phyloP scores from a whole-genome alignment of 2,329 filamentous ascomycete species.

The Colletotrichum liriopes region DNA sequence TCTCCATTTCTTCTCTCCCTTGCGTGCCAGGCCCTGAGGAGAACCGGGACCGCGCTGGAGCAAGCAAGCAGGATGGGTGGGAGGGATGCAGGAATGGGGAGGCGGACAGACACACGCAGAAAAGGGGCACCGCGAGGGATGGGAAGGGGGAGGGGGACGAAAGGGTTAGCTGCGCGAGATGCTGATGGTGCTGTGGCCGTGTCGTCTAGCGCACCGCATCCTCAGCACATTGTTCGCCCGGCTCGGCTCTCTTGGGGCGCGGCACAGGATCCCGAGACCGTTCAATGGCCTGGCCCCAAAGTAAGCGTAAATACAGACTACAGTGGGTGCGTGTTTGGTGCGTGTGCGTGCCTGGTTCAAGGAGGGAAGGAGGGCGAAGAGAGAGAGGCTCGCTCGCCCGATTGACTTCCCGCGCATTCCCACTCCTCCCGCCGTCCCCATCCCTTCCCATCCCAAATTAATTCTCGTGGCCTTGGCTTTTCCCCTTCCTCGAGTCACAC shows the following conservation, averaged over 20 bases:
- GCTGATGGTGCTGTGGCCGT: conserved; percentile 1
- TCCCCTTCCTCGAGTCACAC: conserved; percentile 9
- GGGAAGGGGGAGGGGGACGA: not conserved
- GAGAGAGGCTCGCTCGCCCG: conserved; percentile 13
- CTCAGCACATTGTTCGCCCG: not conserved
- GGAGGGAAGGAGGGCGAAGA: not conserved
- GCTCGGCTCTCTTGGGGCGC: not conserved
- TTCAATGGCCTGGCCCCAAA: not conserved
- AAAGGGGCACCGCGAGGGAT: not conserved
- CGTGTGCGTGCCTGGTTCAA: not conserved
- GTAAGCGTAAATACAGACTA: not conserved
- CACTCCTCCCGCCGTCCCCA: conserved; percentile 34
- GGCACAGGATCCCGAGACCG: not conserved
- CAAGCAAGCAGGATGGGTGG: not conserved
- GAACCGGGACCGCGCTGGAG: conserved; percentile 5
- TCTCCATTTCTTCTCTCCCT: conserved; percentile 1
- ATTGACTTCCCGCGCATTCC: conserved; percentile 41
- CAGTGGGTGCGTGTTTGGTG: not conserved
- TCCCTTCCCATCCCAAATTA: conserved; percentile 30
- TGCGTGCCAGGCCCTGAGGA: conserved; percentile 24
- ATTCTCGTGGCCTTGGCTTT: conserved; percentile 29
- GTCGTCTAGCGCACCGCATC: not conserved
- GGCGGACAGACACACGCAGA: not conserved
- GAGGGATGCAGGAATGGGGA: not conserved
- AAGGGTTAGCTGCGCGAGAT: not conserved